Conservation (phyloP, 2,329 filamentous ascomycete genomes). For the Beauveria rudraprayagi region DNA sequence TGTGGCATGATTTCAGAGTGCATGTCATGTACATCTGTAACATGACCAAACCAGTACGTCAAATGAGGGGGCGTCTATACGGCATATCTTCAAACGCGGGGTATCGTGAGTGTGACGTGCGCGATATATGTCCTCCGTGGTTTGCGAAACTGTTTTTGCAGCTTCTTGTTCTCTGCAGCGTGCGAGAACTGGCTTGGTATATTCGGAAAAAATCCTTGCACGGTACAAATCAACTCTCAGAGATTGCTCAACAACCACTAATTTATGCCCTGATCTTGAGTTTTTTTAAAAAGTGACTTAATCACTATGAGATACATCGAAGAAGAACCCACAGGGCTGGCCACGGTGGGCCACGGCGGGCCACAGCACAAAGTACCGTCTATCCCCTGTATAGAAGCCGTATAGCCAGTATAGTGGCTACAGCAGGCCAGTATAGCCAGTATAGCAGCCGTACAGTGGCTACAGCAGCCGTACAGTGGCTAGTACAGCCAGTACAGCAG, state of each 20-base stretch:
- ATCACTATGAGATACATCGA: no score
- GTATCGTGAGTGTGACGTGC: neutral
- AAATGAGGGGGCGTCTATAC: constrained; percentile 4
- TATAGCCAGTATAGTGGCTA: no score
- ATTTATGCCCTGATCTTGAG: no score
- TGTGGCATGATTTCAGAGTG: neutral
- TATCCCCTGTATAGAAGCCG: no score
- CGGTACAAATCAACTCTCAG: neutral
- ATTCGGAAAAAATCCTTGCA: neutral
- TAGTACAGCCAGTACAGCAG: no score
- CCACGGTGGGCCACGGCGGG: no score
- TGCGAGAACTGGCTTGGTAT: neutral
- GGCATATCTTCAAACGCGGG: constrained; percentile 4
- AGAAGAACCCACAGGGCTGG: no score
- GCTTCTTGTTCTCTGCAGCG: neutral
- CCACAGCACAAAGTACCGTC: no score
- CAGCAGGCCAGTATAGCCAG: no score
- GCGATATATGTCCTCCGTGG: neutral
- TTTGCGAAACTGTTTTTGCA: neutral
- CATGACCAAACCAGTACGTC: neutral
- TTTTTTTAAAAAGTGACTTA: no score
- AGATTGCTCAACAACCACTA: neutral
- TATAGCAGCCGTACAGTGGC: no score
- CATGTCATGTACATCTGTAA: constrained; percentile 4
- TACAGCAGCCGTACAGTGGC: no score